These are phyloP conservation scores for Picea sitchensis DNA, from an alignment of 75 land plant genomes.

Conservation along the genomic window DNA sequence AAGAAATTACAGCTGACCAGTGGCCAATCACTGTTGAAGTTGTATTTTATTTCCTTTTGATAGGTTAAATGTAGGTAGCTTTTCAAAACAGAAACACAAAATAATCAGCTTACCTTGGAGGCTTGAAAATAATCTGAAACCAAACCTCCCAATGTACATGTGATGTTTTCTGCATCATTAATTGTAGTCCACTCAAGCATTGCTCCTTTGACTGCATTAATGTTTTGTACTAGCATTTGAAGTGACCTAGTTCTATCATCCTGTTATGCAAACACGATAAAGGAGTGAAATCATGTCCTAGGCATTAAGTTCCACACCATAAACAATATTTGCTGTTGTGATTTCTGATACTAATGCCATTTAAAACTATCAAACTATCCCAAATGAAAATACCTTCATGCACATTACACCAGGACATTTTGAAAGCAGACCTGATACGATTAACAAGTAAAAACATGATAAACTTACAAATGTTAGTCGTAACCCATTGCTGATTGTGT, in stretches of 20 bases:
- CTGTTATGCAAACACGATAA: constrained; percentile 14
- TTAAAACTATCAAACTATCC: neutral
- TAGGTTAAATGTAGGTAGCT: neutral
- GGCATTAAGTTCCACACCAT: neutral
- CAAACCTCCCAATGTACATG: constrained; percentile 9
- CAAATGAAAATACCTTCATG: neutral
- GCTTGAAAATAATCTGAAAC: constrained; percentile 33
- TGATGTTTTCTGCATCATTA: neutral
- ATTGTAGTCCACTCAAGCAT: neutral
- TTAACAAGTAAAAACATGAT: neutral
- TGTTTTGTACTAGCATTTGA: constrained; percentile 31
- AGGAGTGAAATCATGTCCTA: neutral
- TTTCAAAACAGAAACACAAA: neutral
- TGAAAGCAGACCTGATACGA: neutral
- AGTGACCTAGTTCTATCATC: constrained; percentile 49
- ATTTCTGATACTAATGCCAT: neutral
- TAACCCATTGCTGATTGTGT: constrained; percentile 18
- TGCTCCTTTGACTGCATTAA: constrained; percentile 19
- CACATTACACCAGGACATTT: constrained; percentile 7
- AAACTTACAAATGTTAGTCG: constrained; percentile 35
- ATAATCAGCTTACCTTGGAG: constrained; percentile 36
- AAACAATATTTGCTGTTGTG: neutral
- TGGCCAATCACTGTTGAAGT: neutral
- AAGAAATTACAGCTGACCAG: neutral
- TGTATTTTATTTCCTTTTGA: neutral